Evolutionary conservation across 148 eudicot species (phyloP).

Genomic region (Arctostaphylos glauca): DNA sequence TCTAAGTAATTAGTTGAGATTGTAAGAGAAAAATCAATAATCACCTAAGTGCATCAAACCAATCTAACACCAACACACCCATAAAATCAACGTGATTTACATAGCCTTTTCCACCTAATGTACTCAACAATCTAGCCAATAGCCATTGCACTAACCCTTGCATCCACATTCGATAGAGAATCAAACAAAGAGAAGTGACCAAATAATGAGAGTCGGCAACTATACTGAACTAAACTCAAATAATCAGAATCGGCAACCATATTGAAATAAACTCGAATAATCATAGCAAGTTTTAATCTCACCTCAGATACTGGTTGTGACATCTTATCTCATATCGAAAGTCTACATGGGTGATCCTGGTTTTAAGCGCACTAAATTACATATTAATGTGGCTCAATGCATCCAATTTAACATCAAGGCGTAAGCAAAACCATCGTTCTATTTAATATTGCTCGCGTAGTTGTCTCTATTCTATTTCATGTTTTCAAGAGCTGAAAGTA

Average conservation of each 20-base stretch:
- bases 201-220: constrained; percentile 14
- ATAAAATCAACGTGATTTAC: constrained; percentile 7
- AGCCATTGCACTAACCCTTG: constrained; percentile 97
- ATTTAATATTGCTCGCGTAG: too few species aligned
- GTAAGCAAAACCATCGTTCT: too few species aligned
- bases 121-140: constrained; percentile 98
- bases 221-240: background rate
- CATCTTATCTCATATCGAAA: constrained; percentile 65
- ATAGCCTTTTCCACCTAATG: constrained; percentile 90
- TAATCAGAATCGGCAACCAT: too few species aligned
- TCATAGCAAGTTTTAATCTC: constrained; percentile 9
- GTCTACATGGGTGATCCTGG: constrained; percentile 94
- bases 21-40: constrained; percentile 13
- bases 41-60: background rate
- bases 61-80: background rate
- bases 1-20: too few species aligned
- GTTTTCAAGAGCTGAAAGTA: too few species aligned
- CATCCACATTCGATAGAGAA: constrained; percentile 92
- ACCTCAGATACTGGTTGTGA: constrained; percentile 85
- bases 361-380: too few species aligned
- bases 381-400: too few species aligned
- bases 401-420: too few species aligned
- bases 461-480: too few species aligned
- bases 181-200: constrained; percentile 84
- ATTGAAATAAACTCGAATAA: constrained; percentile 16